phyloP scores from a whole-genome alignment of 495 filamentous ascomycete species.

The Tuber calosporum region DNA sequence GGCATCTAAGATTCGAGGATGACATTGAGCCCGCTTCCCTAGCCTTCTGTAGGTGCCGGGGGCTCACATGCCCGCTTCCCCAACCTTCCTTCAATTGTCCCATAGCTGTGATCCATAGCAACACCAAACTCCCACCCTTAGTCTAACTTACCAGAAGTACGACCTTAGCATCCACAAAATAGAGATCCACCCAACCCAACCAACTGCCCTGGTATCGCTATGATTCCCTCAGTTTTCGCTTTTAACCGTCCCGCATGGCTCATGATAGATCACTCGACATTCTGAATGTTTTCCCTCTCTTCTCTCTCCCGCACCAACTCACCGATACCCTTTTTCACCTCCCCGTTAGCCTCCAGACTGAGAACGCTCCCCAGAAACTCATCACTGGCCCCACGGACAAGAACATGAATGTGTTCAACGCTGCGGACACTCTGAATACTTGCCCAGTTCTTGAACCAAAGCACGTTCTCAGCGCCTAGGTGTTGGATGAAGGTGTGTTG shows the following conservation, averaged over 20 bases:
- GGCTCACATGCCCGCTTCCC: neutral
- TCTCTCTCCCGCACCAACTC: slow-evolving; percentile 26
- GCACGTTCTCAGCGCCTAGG: slow-evolving; percentile 56
- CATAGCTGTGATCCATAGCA: neutral
- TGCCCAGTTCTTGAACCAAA: slow-evolving; percentile 95
- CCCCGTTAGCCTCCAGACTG: slow-evolving; percentile 16
- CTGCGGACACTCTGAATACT: slow-evolving; percentile 77
- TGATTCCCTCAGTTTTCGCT: neutral
- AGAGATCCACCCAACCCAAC: neutral
- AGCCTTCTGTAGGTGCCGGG: neutral
- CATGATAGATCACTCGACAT: slow-evolving; percentile 24
- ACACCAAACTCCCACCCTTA: neutral
- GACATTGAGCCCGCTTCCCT: neutral
- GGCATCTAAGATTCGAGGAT: neutral
- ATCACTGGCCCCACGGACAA: slow-evolving; percentile 33
- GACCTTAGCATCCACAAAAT: neutral
- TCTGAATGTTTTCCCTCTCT: slow-evolving; percentile 1
- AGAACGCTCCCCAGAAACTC: slow-evolving; percentile 23
- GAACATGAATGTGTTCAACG: slow-evolving; percentile 66
- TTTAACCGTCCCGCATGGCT: neutral
- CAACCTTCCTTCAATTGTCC: neutral
- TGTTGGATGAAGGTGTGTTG: slow-evolving; percentile 56
- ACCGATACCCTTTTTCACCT: slow-evolving; percentile 23
- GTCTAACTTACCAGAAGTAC: neutral
- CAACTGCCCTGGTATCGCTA: neutral